A percentile compares a stretch with the other conserved stretches of the same genome.
Evolutionary conservation across 2,329 filamentous ascomycete species (phyloP).

Genomic region (Colletotrichum acutatum): DNA sequence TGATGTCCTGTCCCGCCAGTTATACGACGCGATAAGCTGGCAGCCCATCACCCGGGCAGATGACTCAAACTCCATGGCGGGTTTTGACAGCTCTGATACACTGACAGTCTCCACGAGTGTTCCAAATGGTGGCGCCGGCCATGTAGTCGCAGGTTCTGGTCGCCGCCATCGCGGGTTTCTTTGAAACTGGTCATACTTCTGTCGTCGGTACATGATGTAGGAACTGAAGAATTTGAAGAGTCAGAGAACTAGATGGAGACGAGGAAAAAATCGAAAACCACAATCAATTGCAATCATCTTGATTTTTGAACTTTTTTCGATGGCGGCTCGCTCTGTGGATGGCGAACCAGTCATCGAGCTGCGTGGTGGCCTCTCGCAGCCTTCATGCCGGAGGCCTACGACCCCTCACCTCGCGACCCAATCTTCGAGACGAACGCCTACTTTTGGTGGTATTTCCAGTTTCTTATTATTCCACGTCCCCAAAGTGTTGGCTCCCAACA

Average conservation of each 20-base stretch:
- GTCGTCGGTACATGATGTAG: neutral
- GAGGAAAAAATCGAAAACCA: too few species aligned
- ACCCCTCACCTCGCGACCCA: constrained; percentile 5
- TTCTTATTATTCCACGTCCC: neutral
- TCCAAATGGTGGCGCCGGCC: constrained; percentile 24
- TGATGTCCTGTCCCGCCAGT: constrained; percentile 44
- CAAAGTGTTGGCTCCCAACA: neutral
- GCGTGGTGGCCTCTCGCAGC: neutral
- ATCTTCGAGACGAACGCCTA: neutral
- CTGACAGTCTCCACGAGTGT: constrained; percentile 12
- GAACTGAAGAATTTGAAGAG: neutral
- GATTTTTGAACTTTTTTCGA: neutral
- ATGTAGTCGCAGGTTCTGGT: neutral
- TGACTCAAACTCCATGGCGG: neutral
- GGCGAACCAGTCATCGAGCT: neutral
- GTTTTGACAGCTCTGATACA: neutral
- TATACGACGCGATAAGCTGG: constrained; percentile 48
- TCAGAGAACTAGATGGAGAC: neutral
- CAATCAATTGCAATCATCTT: neutral
- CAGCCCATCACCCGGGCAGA: constrained; percentile 27
- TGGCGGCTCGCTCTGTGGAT: neutral
- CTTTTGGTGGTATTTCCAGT: constrained; percentile 13
- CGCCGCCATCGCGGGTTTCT: constrained; percentile 1
- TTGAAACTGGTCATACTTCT: neutral
- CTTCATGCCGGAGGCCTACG: constrained; percentile 27